Evolutionary conservation across 495 filamentous ascomycete genomes (phyloP).

Genomic region (Xylaria sp.): DNA sequence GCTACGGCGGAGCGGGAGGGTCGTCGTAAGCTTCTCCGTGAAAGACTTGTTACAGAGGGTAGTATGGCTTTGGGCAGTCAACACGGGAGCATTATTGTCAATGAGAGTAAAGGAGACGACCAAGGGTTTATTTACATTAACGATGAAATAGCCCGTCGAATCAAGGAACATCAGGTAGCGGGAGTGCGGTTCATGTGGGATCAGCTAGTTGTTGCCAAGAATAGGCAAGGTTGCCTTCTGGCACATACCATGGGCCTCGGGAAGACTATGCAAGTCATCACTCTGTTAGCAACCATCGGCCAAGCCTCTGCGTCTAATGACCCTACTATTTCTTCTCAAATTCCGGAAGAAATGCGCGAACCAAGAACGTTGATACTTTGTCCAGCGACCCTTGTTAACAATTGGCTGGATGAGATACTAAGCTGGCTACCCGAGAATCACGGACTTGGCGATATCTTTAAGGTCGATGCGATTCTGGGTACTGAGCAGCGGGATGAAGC

Average conservation of each 20-base stretch:
- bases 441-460: slow-evolving; percentile 59
- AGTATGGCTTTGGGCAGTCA: slow-evolving; percentile 38
- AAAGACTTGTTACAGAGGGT: slow-evolving; percentile 46
- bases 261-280: slow-evolving; percentile 91
- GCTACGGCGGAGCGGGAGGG: slow-evolving; percentile 56
- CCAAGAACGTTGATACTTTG: slow-evolving; percentile 77
- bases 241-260: slow-evolving; percentile 94
- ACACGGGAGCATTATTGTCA: slow-evolving; percentile 64
- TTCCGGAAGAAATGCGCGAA: slow-evolving; percentile 66
- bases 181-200: slow-evolving; percentile 93
- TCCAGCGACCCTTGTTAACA: slow-evolving; percentile 75
- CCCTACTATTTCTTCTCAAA: slow-evolving; percentile 62
- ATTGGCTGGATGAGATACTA: slow-evolving; percentile 81
- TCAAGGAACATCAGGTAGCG: slow-evolving; percentile 64
- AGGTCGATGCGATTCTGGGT: slow-evolving; percentile 48
- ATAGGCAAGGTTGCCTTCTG: slow-evolving; percentile 76
- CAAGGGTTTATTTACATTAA: slow-evolving; percentile 60
- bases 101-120: slow-evolving; percentile 68
- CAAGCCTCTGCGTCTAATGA: slow-evolving; percentile 67
- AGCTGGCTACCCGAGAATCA: slow-evolving; percentile 67
- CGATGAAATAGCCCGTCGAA: slow-evolving; percentile 52
- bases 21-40: slow-evolving; percentile 57
- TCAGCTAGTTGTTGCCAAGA: slow-evolving; percentile 67
- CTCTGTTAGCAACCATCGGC: slow-evolving; percentile 76
- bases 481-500: slow-evolving; percentile 45